phyloP scores from a whole-genome alignment of 306 rosid genomes.

The Lotus japonicus region DNA sequence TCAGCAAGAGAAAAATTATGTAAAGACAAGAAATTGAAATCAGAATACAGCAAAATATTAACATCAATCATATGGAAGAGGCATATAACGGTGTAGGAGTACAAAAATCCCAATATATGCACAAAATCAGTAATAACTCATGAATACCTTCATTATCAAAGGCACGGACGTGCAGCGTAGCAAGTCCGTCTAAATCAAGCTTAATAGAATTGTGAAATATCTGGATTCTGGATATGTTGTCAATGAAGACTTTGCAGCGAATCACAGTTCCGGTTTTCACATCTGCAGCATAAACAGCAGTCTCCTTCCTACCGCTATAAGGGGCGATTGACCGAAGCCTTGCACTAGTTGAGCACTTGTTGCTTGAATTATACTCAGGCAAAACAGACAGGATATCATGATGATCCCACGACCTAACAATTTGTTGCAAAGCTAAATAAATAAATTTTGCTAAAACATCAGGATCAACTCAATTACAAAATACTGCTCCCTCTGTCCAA shows the following conservation, averaged over 20 bases:
- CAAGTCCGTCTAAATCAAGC: constrained; percentile 96
- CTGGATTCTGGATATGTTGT: constrained; percentile 73
- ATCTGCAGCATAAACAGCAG: constrained; percentile 90
- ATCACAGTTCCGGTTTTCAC: constrained; percentile 59
- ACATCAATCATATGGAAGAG: not conserved
- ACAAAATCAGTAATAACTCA: not conserved
- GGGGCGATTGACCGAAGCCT: constrained; percentile 73
- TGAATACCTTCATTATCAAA: constrained; percentile 75
- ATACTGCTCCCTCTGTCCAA: not conserved
- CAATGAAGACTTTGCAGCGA: constrained; percentile 92
- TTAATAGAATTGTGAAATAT: constrained; percentile 84
- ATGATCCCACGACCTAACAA: constrained; percentile 92
- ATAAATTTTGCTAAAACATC: not conserved
- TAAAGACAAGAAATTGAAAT: not conserved
- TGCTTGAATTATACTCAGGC: constrained; percentile 77
- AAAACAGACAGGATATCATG: constrained; percentile 73
- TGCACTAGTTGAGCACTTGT: constrained; percentile 86
- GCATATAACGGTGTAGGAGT: not conserved
- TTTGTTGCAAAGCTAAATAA: not conserved
- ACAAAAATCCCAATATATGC: not conserved
- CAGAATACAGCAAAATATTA: not conserved
- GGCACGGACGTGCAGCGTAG: constrained; percentile 82
- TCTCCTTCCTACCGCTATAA: constrained; percentile 87
- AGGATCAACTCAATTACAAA: not conserved
- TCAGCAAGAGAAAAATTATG: constrained; percentile 3